A percentile compares a stretch with the other conserved stretches of the same genome.
Evolutionary conservation across 1,284 basidiomycete species (phyloP).

Genomic region (Malassezia furfur): DNA sequence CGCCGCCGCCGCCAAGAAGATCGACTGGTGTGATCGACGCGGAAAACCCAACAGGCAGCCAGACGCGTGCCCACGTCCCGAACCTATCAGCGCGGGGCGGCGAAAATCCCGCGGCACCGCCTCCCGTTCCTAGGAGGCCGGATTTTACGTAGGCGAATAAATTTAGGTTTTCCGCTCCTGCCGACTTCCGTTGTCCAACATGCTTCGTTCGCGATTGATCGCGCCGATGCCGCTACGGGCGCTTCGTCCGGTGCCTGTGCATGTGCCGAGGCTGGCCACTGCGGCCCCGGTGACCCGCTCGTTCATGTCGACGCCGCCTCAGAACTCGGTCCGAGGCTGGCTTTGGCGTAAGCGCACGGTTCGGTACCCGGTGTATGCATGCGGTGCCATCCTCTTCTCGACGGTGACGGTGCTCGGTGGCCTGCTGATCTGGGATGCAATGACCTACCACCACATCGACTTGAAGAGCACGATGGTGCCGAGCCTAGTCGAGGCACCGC

Average conservation of each 20-base stretch:
- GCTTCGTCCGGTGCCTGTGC: not conserved
- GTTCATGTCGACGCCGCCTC: not conserved
- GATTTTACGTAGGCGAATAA: not conserved
- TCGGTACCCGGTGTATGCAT: slow-evolving; percentile 9
- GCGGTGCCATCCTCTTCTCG: slow-evolving; percentile 4
- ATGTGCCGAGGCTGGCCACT: too few relatives aligned
- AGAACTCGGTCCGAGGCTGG: not conserved
- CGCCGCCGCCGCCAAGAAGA: not conserved
- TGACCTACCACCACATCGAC: slow-evolving; percentile 8
- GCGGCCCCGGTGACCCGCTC: not conserved
- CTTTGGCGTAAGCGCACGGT: slow-evolving; percentile 5
- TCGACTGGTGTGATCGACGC: not conserved
- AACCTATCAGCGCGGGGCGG: not conserved
- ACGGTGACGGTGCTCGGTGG: slow-evolving; percentile 2
- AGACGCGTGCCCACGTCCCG: too few relatives aligned
- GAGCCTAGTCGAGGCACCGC: slow-evolving; percentile 14
- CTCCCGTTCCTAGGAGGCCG: not conserved
- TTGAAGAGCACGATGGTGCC: not conserved
- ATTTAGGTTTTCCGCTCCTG: not conserved
- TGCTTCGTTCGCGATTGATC: not conserved
- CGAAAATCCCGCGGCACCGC: not conserved
- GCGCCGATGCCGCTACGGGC: not conserved
- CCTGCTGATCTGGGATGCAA: slow-evolving; percentile 10
- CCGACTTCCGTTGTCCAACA: not conserved
- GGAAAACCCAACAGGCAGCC: too few relatives aligned